Evolutionary conservation across 495 filamentous ascomycete species (phyloP), one percentile per base, ranked within the genome.

Genomic region (Penicillium roqueforti): DNA sequence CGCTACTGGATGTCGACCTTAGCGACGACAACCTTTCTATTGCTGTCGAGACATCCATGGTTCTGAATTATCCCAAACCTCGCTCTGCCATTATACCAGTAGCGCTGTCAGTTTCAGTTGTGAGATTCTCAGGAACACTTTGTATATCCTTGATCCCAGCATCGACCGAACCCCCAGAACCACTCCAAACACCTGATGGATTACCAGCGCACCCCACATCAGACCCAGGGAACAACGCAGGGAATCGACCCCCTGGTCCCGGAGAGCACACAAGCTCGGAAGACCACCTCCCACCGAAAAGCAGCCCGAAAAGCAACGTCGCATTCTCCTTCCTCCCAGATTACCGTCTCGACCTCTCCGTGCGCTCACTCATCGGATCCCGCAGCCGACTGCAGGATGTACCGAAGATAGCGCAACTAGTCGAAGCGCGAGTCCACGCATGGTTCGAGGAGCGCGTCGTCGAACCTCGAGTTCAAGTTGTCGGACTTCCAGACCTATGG

Each of bases 371-470:
- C 20, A 84, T 98, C n/a, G 93, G 93, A 28, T 92, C 88, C 28
- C 84, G 95, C 26, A 90, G 86, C 32, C 77, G 95, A 18, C 74
- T 98, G 10, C 92, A 97, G 67, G 95, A 98, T 72, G 90, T 98
- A 11, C 93, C 93, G 10, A 98, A 98, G 68, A 95, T 98, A 45
- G 95, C 95, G 0, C 91, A 97, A 66, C 79, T 98, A 3, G 86
- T 98, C 36, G 93, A 98, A 70, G 84, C 85, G 5, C 81, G 92
- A 7, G 79, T 98, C 6, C 93, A 97, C 66, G 83, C 87, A 23
- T 98, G 93, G 93, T 96, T 98, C 59, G 93, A 98, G 66, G 93
- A 97, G 63, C 83, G 93, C 28, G 90, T 88, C 50, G 93, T 98
- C 3, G 93, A 97, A 72, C 93, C 93, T 9, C 80, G 91, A 22